Base-by-base conservation (phyloP, 257 asterid genomes). In the Thymus mandschuricus region DNA sequence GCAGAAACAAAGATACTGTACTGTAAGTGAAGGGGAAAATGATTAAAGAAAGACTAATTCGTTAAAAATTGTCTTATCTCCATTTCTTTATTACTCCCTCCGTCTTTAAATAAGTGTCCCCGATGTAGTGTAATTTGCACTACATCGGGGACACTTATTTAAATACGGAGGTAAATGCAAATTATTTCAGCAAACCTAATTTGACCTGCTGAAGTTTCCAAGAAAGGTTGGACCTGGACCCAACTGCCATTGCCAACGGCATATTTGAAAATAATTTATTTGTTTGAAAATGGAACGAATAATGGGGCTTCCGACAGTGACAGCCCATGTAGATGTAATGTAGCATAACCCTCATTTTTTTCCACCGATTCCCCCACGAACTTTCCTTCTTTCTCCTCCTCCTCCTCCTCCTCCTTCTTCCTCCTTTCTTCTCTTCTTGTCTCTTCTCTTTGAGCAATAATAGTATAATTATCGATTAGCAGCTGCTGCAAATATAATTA, bases 261-360 rank as follows among this genome's bases (percentile, higher is more conserved):
- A 66, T 60, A 40, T 67, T 69, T 67, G 11, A 45, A n/a, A n/a
- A n/a, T n/a, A n/a, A n/a, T n/a, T 71, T 66, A 35, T 35, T 56
- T 74, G 75, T 66, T 8, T 44, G 10, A 66, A 41, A 64, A 49
- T 68, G 4, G 7, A 64, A 41, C 10, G 61, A 70, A 76, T 63
- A 64, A 71, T 76, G 73, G n/a, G 15, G 71, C 49, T 80, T 55
- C 84, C 76, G 50, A 71, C 77, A 72, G 21, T 70, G 71, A 71
- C 80, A 69, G 48, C 65, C 28, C 69, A 58, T 51, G 50, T 12
- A 12, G 31, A 34, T 38, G 43, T 38, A 6, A 38, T 38, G 11
- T n/a, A n/a, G n/a, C n/a, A n/a, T n/a, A 3, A 35, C 6, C 55
- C 48, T 35, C 15, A 9, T 58, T 60, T 41, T 41, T n/a, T n/a